Percentiles rank a stretch among this genome's conserved stretches.
phyloP scores from a whole-genome alignment of 1,284 basidiomycete species.

The Ustilago curta region DNA sequence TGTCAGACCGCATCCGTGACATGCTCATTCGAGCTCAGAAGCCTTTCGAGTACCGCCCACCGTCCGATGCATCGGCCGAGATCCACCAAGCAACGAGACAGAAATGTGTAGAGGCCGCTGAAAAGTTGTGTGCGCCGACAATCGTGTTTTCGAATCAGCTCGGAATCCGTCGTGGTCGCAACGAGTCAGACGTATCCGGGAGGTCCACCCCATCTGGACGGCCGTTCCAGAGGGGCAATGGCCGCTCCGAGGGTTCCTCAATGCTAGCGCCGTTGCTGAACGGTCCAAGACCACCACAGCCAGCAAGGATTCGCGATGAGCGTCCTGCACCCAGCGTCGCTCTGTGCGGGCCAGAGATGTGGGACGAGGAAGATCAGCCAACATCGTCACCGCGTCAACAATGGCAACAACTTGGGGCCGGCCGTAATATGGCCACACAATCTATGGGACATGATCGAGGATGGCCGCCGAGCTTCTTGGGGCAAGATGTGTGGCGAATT shows the following conservation, averaged over 20 bases:
- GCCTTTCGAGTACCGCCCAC: conserved; percentile 26
- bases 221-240: background rate
- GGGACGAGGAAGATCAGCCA: conserved; percentile 23
- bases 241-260: conserved; percentile 21
- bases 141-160: conserved; percentile 49
- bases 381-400: conserved; percentile 11
- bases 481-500: conserved; percentile 41
- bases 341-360: conserved; percentile 39
- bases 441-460: conserved; percentile 29
- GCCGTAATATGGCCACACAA: conserved; percentile 2
- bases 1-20: conserved; percentile 28
- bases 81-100: conserved; percentile 10
- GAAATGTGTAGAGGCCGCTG: conserved; percentile 12
- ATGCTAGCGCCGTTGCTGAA: conserved; percentile 36
- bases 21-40: conserved; percentile 37
- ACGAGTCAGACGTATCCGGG: conserved; percentile 14
- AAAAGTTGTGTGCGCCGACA: conserved; percentile 33
- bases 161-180: conserved; percentile 21
- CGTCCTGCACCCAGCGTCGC: conserved; percentile 39
- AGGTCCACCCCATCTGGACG: conserved; percentile 18
- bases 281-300: conserved; percentile 23
- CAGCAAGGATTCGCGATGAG: conserved; percentile 26
- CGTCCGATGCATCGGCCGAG: conserved; percentile 9
- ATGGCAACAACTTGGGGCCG: conserved; percentile 8
- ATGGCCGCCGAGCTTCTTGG: conserved; percentile 46